Conservation (phyloP, 176 grass and related monocot genomes). For the Tillandsia leiboldiana region DNA sequence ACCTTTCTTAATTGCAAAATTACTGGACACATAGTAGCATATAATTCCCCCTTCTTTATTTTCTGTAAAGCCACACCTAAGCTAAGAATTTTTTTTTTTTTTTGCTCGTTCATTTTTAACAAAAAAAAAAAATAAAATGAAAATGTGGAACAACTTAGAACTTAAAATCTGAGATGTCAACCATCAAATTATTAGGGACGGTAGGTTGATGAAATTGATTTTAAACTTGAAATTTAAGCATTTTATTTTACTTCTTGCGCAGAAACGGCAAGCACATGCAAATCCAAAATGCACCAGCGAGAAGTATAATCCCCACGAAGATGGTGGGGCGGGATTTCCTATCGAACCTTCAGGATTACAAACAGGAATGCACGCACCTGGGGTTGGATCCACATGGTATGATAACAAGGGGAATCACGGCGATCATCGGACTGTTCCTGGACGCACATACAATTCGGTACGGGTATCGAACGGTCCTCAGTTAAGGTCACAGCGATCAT, state of each 20-base stretch:
- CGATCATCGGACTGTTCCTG: slow-evolving; percentile 18
- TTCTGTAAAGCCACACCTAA: too few relatives aligned
- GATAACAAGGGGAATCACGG: slow-evolving; percentile 16
- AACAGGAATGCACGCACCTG: slow-evolving; percentile 35
- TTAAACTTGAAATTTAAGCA: neutral
- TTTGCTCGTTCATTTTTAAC: too few relatives aligned
- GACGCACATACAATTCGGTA: slow-evolving; percentile 46
- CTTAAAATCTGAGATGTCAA: neutral
- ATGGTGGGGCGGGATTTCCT: slow-evolving; percentile 49
- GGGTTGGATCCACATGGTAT: slow-evolving; percentile 61
- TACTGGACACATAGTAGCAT: too few relatives aligned
- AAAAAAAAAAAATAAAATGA: too few relatives aligned
- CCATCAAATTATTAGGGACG: neutral
- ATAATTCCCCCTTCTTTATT: too few relatives aligned
- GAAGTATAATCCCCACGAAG: slow-evolving; percentile 49
- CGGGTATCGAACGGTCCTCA: slow-evolving; percentile 38
- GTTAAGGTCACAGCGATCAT: slow-evolving; percentile 16
- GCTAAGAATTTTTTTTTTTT: too few relatives aligned
- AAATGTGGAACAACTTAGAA: too few relatives aligned
- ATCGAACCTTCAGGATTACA: slow-evolving; percentile 30
- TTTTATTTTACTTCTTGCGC: neutral
- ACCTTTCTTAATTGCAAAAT: too few relatives aligned
- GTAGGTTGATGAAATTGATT: neutral
- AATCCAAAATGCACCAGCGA: slow-evolving; percentile 36
- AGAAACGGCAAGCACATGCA: slow-evolving; percentile 37